These are phyloP conservation scores for Parathielavia hyrcaniae DNA, from an alignment of 495 filamentous ascomycete genomes.

Conservation along the genomic window DNA sequence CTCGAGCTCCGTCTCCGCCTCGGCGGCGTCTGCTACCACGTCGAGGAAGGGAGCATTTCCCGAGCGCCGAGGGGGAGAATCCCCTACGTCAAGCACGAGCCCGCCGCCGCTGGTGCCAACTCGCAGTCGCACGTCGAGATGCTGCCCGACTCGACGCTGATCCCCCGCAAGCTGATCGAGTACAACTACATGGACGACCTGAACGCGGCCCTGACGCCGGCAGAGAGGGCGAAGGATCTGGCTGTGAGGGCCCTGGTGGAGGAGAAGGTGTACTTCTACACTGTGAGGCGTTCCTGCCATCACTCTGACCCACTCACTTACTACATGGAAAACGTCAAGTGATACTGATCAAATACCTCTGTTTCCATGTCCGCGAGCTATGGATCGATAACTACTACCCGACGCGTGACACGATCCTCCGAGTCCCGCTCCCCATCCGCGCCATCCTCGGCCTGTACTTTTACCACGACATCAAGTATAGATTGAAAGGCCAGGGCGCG, in stretches of 20 bases:
- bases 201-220: conserved; percentile 36
- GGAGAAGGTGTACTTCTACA: conserved; percentile 54
- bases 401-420: conserved; percentile 51
- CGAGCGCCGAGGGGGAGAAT: conserved; percentile 54
- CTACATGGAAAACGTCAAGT: neutral
- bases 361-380: conserved; percentile 38
- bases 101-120: neutral
- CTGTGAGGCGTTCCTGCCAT: conserved; percentile 28
- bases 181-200: conserved; percentile 42
- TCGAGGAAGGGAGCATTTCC: conserved; percentile 37
- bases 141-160: conserved; percentile 50
- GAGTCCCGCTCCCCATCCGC: conserved; percentile 47
- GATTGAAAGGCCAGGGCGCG: conserved; percentile 52
- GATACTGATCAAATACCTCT: neutral
- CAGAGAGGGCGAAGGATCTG: conserved; percentile 43
- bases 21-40: conserved; percentile 42
- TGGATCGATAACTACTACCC: conserved; percentile 58
- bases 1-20: conserved; percentile 59
- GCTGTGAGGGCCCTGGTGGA: conserved; percentile 52
- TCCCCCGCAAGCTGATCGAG: conserved; percentile 41
- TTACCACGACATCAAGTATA: conserved; percentile 40
- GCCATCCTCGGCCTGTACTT: conserved; percentile 47
- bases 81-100: conserved; percentile 46
- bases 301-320: neutral
- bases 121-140: neutral